Evolutionary conservation across 2,329 filamentous ascomycete species (phyloP).

Genomic region (Ophiobolus disseminans): DNA sequence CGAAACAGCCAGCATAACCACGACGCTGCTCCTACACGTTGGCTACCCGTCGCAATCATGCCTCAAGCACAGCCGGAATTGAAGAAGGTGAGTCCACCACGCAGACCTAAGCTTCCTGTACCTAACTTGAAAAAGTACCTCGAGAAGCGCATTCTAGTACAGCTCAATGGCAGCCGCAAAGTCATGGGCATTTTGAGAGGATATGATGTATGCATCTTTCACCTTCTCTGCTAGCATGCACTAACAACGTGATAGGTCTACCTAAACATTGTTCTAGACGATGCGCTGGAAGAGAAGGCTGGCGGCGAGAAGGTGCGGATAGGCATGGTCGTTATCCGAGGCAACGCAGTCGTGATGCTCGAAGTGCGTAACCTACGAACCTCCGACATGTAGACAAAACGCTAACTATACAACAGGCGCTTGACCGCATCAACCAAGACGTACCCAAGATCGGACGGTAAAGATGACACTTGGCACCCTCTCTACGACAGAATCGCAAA

Average conservation of each 20-base stretch:
- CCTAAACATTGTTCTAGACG: conserved; percentile 96
- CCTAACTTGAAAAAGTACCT: conserved; percentile 74
- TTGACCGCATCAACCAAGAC: conserved; percentile 48
- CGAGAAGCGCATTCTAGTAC: conserved; percentile 97
- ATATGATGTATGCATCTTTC: conserved; percentile 84
- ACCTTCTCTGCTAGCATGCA: background rate
- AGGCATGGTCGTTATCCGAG: conserved; percentile 96
- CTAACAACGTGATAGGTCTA: conserved; percentile 72
- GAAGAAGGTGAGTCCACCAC: conserved; percentile 76
- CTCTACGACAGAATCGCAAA: conserved; percentile 3
- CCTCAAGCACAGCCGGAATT: conserved; percentile 98
- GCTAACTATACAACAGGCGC: conserved; percentile 31
- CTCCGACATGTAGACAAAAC: background rate
- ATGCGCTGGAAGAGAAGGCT: conserved; percentile 92
- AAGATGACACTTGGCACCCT: background rate
- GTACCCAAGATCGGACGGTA: conserved; percentile 44
- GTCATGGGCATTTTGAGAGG: conserved; percentile 93
- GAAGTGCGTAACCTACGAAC: conserved; percentile 60
- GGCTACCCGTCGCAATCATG: conserved; percentile 76
- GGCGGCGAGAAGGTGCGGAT: conserved; percentile 88
- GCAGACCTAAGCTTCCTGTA: background rate
- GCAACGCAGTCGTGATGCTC: conserved; percentile 98
- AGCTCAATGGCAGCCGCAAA: conserved; percentile 96
- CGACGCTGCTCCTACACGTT: too few relatives aligned
- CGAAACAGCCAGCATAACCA: conserved; percentile 1